These are phyloP conservation scores for Lactarius tabidus DNA, from an alignment of 768 basidiomycete genomes.

Conservation along the genomic window DNA sequence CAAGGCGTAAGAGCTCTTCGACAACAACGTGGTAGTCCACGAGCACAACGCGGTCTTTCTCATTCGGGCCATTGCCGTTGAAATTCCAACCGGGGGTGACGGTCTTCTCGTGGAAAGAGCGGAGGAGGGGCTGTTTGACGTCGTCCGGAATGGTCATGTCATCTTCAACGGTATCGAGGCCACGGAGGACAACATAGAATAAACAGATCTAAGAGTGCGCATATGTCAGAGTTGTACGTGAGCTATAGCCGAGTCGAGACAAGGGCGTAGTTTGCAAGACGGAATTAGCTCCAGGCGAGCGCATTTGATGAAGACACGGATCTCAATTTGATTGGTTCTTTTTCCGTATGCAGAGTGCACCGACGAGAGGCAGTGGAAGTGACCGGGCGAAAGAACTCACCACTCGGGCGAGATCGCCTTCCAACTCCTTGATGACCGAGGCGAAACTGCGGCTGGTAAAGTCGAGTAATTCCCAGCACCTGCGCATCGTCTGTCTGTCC, in stretches of 20 bases:
- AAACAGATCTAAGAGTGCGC: conserved; percentile 68
- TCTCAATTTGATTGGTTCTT: background rate
- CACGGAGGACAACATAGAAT: conserved; percentile 92
- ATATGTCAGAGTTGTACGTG: too few species aligned
- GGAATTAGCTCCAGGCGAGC: too few species aligned
- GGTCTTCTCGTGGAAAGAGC: conserved; percentile 75
- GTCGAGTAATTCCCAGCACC: conserved; percentile 90
- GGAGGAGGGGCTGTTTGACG: conserved; percentile 80
- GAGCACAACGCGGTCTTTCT: conserved; percentile 84
- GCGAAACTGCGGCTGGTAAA: conserved; percentile 85
- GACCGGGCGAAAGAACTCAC: conserved; percentile 46
- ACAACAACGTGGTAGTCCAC: conserved; percentile 79
- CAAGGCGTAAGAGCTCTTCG: conserved; percentile 70
- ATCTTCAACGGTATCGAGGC: conserved; percentile 96
- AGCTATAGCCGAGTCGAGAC: conserved; percentile 2
- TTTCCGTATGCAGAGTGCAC: background rate
- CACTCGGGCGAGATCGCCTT: conserved; percentile 89
- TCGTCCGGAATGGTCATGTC: conserved; percentile 93
- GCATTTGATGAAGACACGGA: too few species aligned
- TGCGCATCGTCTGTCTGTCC: conserved; percentile 80
- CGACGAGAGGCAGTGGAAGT: background rate
- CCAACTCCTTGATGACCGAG: conserved; percentile 91
- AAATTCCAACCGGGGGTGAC: conserved; percentile 85
- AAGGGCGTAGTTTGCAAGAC: background rate
- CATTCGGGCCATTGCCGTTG: conserved; percentile 72